phyloP scores from a whole-genome alignment of 352 stramenopile genomes.

The Phytophthora capsici region DNA sequence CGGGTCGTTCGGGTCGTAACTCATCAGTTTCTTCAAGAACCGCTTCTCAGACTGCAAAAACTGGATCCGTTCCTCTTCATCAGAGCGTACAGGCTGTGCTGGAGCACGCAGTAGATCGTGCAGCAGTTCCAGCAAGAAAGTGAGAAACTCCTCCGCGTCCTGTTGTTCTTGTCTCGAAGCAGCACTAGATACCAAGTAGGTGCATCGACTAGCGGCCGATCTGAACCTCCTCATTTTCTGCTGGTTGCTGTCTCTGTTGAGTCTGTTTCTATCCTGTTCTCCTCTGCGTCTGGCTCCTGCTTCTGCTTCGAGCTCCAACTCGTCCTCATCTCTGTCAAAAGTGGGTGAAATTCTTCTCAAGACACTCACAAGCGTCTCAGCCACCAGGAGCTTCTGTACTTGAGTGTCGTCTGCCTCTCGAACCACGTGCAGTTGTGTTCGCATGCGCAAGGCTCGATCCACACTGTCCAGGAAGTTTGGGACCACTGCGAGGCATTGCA shows the following conservation, averaged over 20 bases:
- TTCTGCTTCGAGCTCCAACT: constrained; percentile 13
- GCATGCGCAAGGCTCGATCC: constrained; percentile 28
- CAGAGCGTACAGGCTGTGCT: constrained; percentile 12
- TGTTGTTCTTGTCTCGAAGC: constrained; percentile 71
- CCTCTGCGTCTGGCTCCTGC: not conserved
- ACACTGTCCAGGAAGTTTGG: constrained; percentile 52
- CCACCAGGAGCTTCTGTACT: constrained; percentile 34
- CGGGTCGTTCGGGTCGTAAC: constrained; percentile 49
- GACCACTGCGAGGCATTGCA: constrained; percentile 63
- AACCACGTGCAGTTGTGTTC: constrained; percentile 31
- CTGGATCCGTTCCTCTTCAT: constrained; percentile 32
- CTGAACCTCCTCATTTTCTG: constrained; percentile 39
- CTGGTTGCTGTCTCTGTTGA: constrained; percentile 27
- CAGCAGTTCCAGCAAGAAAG: constrained; percentile 71
- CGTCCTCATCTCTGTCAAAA: constrained; percentile 9
- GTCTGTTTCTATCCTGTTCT: constrained; percentile 11
- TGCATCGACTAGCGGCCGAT: constrained; percentile 49
- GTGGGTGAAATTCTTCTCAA: constrained; percentile 24
- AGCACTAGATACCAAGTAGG: constrained; percentile 49
- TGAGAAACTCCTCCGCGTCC: constrained; percentile 82
- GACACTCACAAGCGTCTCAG: constrained; percentile 37
- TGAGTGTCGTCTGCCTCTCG: constrained; percentile 25
- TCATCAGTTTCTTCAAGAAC: constrained; percentile 35
- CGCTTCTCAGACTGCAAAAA: constrained; percentile 31
- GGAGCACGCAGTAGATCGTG: constrained; percentile 56